Base-by-base conservation (phyloP, 2,329 filamentous ascomycete species). In the Colletotrichum cordylinicola region DNA sequence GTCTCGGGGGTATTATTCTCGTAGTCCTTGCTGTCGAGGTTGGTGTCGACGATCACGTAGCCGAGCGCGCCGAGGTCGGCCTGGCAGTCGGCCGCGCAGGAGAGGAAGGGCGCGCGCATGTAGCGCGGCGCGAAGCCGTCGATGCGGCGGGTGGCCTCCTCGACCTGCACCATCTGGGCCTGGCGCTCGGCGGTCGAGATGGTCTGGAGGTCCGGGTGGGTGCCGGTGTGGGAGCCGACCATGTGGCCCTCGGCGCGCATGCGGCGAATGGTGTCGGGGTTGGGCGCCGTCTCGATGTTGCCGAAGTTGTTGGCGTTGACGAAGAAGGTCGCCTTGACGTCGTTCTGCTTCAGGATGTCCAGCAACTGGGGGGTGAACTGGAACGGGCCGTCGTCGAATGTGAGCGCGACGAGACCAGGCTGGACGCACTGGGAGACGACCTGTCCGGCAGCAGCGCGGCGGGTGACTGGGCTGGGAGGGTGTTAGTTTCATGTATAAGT, bases 11-110 rank as follows among this genome's bases (percentile, higher is more conserved):
- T 83, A 72, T 88, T 85, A 78, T 91, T 88, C 79, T 90, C 84
- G 80, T 90, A 92, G 82, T 93, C 91, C 77, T 91, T 89, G 18
- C 91, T 93, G 80, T 93, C 91, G 15, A 92, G 82, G 79, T 91
- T 88, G 78, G 89, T 90, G 79, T 89, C 90, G 74, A 89, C 85
- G 77, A 91, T 82, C 79, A 92, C 90, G 82, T 92, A 92, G 55
- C 88, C 89, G 33, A 91, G 80, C 29, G 78, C 78, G 29, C 55
- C 31, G 21, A 78, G 35, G 68, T 78, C 77, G 48, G 43, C 33
- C 29, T 48, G 21, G 69, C 77, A 78, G 4, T 77, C 80, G 8
- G 72, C 80, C 10, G 76, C 74, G 81, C 87, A 89, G 70, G 86
- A 86, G 5, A 87, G 84, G 75, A 85, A 88, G 0, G 87, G 87